These are phyloP conservation scores for Kwoniella mangroviensis DNA, from an alignment of 768 basidiomycete species.

Conservation along the genomic window DNA sequence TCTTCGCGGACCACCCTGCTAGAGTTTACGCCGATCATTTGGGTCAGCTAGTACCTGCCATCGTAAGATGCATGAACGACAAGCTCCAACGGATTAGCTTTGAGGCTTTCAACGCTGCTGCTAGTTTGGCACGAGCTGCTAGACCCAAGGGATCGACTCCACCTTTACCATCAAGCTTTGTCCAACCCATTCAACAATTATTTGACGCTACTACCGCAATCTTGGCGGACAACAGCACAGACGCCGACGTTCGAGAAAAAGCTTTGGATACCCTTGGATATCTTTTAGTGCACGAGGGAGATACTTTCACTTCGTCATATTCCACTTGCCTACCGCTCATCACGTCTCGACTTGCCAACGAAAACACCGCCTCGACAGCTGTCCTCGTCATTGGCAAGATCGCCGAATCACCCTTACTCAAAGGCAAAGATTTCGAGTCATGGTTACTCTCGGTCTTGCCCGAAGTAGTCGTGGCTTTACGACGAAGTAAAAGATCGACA, in stretches of 20 bases:
- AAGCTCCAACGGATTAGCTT: constrained; percentile 86
- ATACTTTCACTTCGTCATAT: constrained; percentile 63
- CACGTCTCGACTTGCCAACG: constrained; percentile 53
- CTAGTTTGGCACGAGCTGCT: constrained; percentile 75
- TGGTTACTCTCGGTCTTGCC: constrained; percentile 84
- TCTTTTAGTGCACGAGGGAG: constrained; percentile 84
- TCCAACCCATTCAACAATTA: constrained; percentile 64
- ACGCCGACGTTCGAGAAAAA: constrained; percentile 81
- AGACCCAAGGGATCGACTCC: constrained; percentile 57
- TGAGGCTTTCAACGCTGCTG: constrained; percentile 85
- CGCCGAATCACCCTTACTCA: constrained; percentile 61
- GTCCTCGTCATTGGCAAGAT: constrained; percentile 83
- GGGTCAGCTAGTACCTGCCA: constrained; percentile 70
- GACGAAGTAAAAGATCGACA: constrained; percentile 76
- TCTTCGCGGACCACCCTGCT: constrained; percentile 75
- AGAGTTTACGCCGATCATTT: constrained; percentile 68
- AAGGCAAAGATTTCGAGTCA: constrained; percentile 50
- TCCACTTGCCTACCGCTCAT: constrained; percentile 51
- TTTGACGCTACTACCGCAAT: constrained; percentile 75
- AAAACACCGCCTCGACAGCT: constrained; percentile 57
- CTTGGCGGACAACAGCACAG: constrained; percentile 79
- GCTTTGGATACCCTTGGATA: constrained; percentile 85
- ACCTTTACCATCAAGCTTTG: constrained; percentile 39
- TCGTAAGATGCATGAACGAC: constrained; percentile 76
- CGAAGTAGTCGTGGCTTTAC: constrained; percentile 73